Percentiles rank a stretch among this genome's conserved stretches.
These are phyloP conservation scores for Lipomyces sp. DNA, from an alignment of 805 yeast species.

Conservation along the genomic window DNA sequence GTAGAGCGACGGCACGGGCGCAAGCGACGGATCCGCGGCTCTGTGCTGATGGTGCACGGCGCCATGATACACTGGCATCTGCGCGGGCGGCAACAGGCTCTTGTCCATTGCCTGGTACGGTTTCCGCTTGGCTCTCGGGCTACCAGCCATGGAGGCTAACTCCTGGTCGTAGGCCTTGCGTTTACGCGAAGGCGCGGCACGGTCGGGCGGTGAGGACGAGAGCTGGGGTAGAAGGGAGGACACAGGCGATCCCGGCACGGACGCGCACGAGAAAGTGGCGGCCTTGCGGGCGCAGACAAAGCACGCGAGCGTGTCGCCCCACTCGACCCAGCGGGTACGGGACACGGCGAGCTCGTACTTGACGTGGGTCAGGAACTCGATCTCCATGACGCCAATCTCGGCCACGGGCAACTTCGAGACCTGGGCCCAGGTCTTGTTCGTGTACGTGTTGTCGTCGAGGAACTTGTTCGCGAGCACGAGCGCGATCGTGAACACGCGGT, in stretches of 20 bases:
- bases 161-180: slow-evolving; percentile 9
- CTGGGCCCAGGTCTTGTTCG: slow-evolving; percentile 91
- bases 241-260: slow-evolving; percentile 23
- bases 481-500: slow-evolving; percentile 52
- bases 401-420: slow-evolving; percentile 78
- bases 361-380: slow-evolving; percentile 21
- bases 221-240: no score
- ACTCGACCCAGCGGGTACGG: slow-evolving; percentile 9
- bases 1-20: no score
- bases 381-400: slow-evolving; percentile 41
- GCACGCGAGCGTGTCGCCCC: slow-evolving; percentile 16
- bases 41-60: no score
- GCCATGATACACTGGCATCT: no score
- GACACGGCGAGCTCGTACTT: slow-evolving; percentile 20
- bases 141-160: neutral
- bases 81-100: neutral
- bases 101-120: neutral
- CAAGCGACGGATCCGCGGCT: no score
- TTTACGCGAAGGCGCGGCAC: neutral
- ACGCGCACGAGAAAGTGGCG: slow-evolving; percentile 14
- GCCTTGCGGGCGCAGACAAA: slow-evolving; percentile 13
- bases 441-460: slow-evolving; percentile 94
- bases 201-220: neutral
- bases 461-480: slow-evolving; percentile 87
- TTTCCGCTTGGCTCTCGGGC: slow-evolving; percentile 4